Percentiles rank a stretch among this genome's conserved stretches.
These are phyloP conservation scores for Asterella californica DNA, from an alignment of 225 moss, liverwort and hornwort species.

Conservation along the genomic window DNA sequence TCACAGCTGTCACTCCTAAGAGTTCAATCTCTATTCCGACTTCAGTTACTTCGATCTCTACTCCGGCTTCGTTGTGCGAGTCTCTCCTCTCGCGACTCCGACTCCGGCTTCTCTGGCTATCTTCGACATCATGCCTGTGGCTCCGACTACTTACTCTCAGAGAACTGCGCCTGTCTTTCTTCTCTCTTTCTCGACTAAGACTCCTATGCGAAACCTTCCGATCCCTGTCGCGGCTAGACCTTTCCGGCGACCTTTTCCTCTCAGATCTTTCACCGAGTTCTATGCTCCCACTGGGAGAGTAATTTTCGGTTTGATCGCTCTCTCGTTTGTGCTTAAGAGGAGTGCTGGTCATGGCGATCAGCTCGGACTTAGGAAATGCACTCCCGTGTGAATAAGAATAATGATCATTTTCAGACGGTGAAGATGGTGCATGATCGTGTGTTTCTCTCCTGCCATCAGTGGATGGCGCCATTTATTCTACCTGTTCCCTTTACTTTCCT, in stretches of 20 bases:
- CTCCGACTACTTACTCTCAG: constrained; percentile 34
- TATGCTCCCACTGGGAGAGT: constrained; percentile 29
- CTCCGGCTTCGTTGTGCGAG: constrained; percentile 59
- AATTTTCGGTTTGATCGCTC: too few species aligned
- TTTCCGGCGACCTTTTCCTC: constrained; percentile 30
- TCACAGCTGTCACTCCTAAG: constrained; percentile 68
- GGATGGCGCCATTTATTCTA: constrained; percentile 33
- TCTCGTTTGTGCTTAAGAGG: constrained; percentile 36
- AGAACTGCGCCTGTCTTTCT: constrained; percentile 34
- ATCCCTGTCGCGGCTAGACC: constrained; percentile 30
- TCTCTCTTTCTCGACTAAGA: constrained; percentile 49
- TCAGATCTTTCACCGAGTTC: constrained; percentile 35
- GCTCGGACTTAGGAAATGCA: constrained; percentile 30
- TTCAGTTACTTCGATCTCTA: constrained; percentile 56
- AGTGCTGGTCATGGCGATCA: constrained; percentile 36
- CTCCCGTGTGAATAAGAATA: constrained; percentile 15
- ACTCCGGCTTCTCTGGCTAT: constrained; percentile 44
- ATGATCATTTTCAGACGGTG: constrained; percentile 23
- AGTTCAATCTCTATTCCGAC: constrained; percentile 56
- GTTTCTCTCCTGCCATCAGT: constrained; percentile 33
- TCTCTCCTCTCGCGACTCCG: constrained; percentile 58
- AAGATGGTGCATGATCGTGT: constrained; percentile 30
- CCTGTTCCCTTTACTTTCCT: neutral
- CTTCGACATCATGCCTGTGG: constrained; percentile 50
- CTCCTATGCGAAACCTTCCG: constrained; percentile 37